A percentile compares a stretch with the other conserved stretches of the same genome.
Conservation (phyloP, 2,329 filamentous ascomycete genomes). For the Monosporascus cannonballus region DNA sequence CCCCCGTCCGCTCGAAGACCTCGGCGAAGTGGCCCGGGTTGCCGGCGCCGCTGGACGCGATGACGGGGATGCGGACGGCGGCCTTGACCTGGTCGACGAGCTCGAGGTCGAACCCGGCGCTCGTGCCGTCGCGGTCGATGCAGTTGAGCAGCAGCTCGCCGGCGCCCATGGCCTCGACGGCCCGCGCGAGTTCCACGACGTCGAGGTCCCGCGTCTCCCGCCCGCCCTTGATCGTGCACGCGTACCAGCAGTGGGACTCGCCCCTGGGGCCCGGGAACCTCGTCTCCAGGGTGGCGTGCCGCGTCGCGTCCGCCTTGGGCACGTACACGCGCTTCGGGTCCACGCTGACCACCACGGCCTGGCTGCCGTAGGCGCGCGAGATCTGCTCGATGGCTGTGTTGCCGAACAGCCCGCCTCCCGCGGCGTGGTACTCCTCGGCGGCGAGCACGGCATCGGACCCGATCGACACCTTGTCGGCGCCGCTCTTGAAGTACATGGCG, state of each 20-base stretch:
- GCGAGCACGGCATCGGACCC: constrained; percentile 91
- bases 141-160: constrained; percentile 95
- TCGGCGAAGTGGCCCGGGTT: constrained; percentile 83
- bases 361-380: constrained; percentile 85
- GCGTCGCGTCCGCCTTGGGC: constrained; percentile 60
- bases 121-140: constrained; percentile 94
- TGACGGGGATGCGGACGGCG: constrained; percentile 86
- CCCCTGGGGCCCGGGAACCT: constrained; percentile 64
- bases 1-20: constrained; percentile 78
- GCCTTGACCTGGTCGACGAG: constrained; percentile 82
- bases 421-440: constrained; percentile 81
- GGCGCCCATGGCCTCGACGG: constrained; percentile 91
- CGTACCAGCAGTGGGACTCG: constrained; percentile 88
- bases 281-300: constrained; percentile 70
- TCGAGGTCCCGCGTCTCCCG: constrained; percentile 92
- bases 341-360: constrained; percentile 92
- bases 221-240: constrained; percentile 93
- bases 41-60: constrained; percentile 89
- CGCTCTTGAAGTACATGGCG: constrained; percentile 93
- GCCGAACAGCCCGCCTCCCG: constrained; percentile 63
- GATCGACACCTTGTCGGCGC: constrained; percentile 96
- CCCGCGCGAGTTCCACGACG: constrained; percentile 78
- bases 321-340: constrained; percentile 93
- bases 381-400: constrained; percentile 94
- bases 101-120: constrained; percentile 90